Evolutionary conservation across 148 eudicot species (phyloP).

Genomic region (Arctostaphylos glauca): DNA sequence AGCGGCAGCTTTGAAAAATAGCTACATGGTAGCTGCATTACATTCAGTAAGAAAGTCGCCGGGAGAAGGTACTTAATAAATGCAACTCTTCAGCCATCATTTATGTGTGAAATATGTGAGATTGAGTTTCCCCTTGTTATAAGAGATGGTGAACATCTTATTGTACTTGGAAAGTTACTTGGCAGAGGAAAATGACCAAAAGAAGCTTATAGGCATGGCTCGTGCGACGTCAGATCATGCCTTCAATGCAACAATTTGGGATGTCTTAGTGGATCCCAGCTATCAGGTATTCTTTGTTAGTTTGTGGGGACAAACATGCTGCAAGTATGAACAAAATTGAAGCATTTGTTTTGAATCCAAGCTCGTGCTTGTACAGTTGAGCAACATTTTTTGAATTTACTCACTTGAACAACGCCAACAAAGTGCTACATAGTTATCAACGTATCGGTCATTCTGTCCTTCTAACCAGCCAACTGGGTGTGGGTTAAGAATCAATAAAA

Average conservation of each 20-base stretch:
- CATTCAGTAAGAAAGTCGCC: conserved; percentile 61
- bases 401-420: no score
- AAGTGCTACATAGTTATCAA: no score
- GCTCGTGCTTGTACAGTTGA: background rate
- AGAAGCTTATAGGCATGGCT: conserved; percentile 94
- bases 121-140: conserved; percentile 23
- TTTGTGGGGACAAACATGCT: conserved; percentile 8
- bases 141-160: conserved; percentile 54
- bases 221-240: conserved; percentile 99
- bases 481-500: no score
- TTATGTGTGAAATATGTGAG: background rate
- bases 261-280: conserved; percentile 93
- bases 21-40: conserved; percentile 91
- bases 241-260: conserved; percentile 98
- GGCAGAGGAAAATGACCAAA: conserved; percentile 66
- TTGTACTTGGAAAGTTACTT: conserved; percentile 75
- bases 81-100: conserved; percentile 4
- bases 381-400: background rate
- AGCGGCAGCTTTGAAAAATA: conserved; percentile 83
- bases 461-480: no score
- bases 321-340: background rate
- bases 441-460: no score
- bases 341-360: conserved; percentile 1
- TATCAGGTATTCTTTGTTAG: conserved; percentile 64
- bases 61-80: conserved; percentile 58